Percentiles rank a stretch among this genome's conserved stretches.
These are phyloP conservation scores for Epichloe uncinata DNA, from an alignment of 2,329 filamentous ascomycete species.

Conservation along the genomic window DNA sequence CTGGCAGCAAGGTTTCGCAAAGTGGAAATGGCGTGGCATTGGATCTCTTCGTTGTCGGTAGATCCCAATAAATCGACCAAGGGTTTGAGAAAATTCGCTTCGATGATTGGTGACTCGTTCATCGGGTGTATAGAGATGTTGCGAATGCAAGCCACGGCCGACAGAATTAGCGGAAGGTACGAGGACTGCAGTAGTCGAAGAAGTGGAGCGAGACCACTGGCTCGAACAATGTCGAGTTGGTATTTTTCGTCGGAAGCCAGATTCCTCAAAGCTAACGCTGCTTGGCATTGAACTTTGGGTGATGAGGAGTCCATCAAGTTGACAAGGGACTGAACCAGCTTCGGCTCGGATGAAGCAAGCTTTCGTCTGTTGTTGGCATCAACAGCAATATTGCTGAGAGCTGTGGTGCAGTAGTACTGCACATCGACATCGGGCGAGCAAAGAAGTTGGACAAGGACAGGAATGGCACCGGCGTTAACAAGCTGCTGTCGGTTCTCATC, in stretches of 20 bases:
- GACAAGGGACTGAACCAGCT: slow-evolving; percentile 85
- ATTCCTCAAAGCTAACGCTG: slow-evolving; percentile 84
- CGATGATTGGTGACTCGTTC: slow-evolving; percentile 97
- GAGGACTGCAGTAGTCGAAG: slow-evolving; percentile 86
- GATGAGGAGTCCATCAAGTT: slow-evolving; percentile 96
- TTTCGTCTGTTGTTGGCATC: slow-evolving; percentile 84
- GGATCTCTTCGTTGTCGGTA: slow-evolving; percentile 96
- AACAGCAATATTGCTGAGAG: slow-evolving; percentile 95
- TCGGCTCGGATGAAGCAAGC: slow-evolving; percentile 78
- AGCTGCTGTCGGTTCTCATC: slow-evolving; percentile 97
- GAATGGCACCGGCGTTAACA: slow-evolving; percentile 94
- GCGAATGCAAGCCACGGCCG: slow-evolving; percentile 92
- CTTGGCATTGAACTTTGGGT: slow-evolving; percentile 95
- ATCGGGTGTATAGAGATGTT: slow-evolving; percentile 97
- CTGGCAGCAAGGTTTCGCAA: slow-evolving; percentile 90
- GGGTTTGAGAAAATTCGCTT: slow-evolving; percentile 88
- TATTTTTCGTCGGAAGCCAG: slow-evolving; percentile 97
- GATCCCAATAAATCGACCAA: slow-evolving; percentile 87
- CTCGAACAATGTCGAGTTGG: slow-evolving; percentile 90
- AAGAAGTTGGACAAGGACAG: slow-evolving; percentile 87
- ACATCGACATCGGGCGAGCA: slow-evolving; percentile 92
- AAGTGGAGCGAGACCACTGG: slow-evolving; percentile 71
- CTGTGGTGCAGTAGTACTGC: slow-evolving; percentile 98
- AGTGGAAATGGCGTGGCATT: slow-evolving; percentile 96
- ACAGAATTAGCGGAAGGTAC: slow-evolving; percentile 89